phyloP scores from a whole-genome alignment of 2,329 filamentous ascomycete species.

The Alternaria sp. region DNA sequence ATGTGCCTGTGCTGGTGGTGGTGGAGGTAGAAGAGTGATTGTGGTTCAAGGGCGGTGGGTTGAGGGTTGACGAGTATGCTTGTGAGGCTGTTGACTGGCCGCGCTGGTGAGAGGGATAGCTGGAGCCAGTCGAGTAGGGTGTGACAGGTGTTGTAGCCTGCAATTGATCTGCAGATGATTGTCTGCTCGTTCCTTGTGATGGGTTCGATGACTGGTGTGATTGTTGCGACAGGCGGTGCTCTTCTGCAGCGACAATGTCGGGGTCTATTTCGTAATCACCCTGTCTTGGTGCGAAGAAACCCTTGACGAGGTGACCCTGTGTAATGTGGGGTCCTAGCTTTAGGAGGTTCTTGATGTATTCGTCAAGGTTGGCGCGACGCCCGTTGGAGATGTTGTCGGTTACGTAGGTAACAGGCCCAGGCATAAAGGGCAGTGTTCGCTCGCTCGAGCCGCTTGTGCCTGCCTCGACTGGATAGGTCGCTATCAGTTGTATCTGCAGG shows the following conservation, averaged over 20 bases:
- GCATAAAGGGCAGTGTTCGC: conserved; percentile 94
- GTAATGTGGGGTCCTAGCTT: conserved; percentile 85
- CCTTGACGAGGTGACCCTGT: conserved; percentile 81
- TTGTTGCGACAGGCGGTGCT: conserved; percentile 75
- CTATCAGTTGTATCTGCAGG: conserved; percentile 93
- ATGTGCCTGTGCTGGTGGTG: conserved; percentile 40
- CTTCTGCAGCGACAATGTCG: conserved; percentile 66
- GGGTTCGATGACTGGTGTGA: conserved; percentile 53
- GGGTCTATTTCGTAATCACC: conserved; percentile 94
- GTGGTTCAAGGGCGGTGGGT: conserved; percentile 50
- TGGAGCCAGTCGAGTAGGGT: conserved; percentile 47
- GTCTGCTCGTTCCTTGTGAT: conserved; percentile 48
- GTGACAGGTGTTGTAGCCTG: conserved; percentile 49
- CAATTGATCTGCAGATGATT: conserved; percentile 53
- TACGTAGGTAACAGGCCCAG: conserved; percentile 94
- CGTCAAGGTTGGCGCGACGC: conserved; percentile 88
- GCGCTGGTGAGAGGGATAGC: conserved; percentile 55
- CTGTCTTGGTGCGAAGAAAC: conserved; percentile 88
- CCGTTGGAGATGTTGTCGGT: conserved; percentile 98
- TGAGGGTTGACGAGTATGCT: conserved; percentile 41
- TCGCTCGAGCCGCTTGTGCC: conserved; percentile 79
- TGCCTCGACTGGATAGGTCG: conserved; percentile 89
- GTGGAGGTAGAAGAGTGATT: conserved; percentile 50
- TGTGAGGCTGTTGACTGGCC: conserved; percentile 50
- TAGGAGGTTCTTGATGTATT: conserved; percentile 92